These are phyloP conservation scores for Tephrocybe sp. DNA, from an alignment of 768 basidiomycete genomes.

Conservation along the genomic window DNA sequence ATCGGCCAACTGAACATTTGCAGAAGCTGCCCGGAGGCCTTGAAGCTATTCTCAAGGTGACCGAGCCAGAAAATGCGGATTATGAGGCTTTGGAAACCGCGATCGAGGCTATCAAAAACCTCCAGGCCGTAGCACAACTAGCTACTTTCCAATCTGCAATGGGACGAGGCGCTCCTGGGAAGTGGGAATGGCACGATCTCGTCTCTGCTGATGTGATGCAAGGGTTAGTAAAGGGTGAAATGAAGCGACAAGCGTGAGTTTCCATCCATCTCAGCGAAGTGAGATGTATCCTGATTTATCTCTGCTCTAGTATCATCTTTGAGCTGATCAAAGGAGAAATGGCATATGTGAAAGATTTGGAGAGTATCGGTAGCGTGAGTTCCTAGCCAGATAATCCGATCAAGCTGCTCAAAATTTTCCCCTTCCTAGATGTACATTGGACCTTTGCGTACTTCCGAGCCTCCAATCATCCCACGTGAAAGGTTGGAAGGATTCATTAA, in stretches of 20 bases:
- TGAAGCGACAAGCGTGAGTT: conserved; percentile 82
- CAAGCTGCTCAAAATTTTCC: not conserved
- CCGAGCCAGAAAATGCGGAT: conserved; percentile 78
- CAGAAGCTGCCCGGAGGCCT: conserved; percentile 84
- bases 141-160: conserved; percentile 90
- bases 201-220: conserved; percentile 67
- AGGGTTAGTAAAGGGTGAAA: conserved; percentile 67
- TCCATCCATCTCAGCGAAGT: not conserved
- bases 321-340: conserved; percentile 96
- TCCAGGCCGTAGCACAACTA: conserved; percentile 80
- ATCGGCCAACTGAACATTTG: conserved; percentile 77
- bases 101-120: conserved; percentile 76
- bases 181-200: conserved; percentile 91
- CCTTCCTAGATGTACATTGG: conserved; percentile 72
- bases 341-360: conserved; percentile 90
- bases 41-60: conserved; percentile 85
- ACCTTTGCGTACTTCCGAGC: conserved; percentile 69
- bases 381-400: not conserved
- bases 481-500: conserved; percentile 74
- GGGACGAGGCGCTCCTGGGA: conserved; percentile 75
- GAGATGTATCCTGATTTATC: not conserved
- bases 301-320: conserved; percentile 72
- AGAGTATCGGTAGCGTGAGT: conserved; percentile 76
- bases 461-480: conserved; percentile 75
- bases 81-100: conserved; percentile 82